A percentile compares a stretch with the other conserved stretches of the same genome.
These are phyloP conservation scores for Lactifluus volemus DNA, from an alignment of 768 basidiomycete species.

Conservation along the genomic window DNA sequence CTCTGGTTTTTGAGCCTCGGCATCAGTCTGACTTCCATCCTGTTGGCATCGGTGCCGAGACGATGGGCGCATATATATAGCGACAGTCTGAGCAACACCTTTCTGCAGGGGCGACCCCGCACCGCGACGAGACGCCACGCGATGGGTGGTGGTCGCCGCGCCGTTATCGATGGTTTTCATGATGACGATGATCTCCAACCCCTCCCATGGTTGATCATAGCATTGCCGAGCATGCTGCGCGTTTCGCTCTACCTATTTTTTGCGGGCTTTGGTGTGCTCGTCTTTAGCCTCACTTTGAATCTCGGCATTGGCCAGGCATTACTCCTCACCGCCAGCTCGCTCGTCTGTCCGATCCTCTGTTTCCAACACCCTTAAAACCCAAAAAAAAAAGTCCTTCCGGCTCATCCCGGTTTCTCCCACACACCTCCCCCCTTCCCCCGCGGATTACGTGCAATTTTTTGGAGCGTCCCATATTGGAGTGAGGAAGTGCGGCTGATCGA, in stretches of 20 bases:
- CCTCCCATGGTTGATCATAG: conserved; percentile 33
- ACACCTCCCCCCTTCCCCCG: not conserved
- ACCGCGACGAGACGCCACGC: conserved; percentile 19
- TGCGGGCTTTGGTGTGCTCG: conserved; percentile 38
- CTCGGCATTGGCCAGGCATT: not conserved
- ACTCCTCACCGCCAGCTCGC: conserved; percentile 2
- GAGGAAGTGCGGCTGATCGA: not conserved
- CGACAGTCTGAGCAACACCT: not conserved
- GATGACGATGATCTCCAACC: conserved; percentile 32
- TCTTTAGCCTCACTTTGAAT: conserved; percentile 25
- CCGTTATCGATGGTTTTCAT: conserved; percentile 23
- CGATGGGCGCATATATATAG: not conserved
- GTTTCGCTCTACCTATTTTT: conserved; percentile 42
- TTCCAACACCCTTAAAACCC: not conserved
- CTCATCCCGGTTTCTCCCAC: not conserved
- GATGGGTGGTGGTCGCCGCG: conserved; percentile 28
- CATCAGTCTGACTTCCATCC: conserved; percentile 3
- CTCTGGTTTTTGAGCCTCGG: conserved; percentile 11
- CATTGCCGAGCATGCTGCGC: conserved; percentile 42
- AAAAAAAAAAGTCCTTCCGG: not conserved
- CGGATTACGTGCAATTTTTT: not conserved
- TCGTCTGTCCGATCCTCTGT: conserved; percentile 1
- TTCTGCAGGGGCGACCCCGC: conserved; percentile 23
- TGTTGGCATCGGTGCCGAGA: conserved; percentile 1
- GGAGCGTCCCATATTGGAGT: not conserved